Evolutionary conservation across 495 filamentous ascomycete species (phyloP).

Genomic region (Neurospora tetrasperma): DNA sequence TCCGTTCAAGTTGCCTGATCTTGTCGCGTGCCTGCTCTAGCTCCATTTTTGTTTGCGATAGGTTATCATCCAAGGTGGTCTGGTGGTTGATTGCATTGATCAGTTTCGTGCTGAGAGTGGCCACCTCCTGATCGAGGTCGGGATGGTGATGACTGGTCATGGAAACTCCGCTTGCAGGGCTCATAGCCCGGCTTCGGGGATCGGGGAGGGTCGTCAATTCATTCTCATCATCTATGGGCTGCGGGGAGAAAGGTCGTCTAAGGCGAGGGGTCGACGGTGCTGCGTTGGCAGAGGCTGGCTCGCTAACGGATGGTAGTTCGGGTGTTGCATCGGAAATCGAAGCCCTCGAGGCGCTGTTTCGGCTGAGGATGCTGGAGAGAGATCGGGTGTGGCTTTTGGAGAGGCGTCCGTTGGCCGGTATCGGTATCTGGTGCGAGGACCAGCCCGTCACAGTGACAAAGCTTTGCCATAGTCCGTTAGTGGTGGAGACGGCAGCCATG

Average conservation of each 20-base stretch:
- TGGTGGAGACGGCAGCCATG: slow-evolving; percentile 12
- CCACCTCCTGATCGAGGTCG: slow-evolving; percentile 79
- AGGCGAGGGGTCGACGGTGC: slow-evolving; percentile 21
- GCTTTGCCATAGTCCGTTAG: slow-evolving; percentile 31
- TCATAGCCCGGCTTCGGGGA: slow-evolving; percentile 33
- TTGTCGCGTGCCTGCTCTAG: slow-evolving; percentile 62
- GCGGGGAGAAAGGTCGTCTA: slow-evolving; percentile 19
- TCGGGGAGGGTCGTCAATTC: slow-evolving; percentile 41
- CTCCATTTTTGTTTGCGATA: slow-evolving; percentile 73
- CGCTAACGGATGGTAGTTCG: background rate
- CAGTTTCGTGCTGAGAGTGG: slow-evolving; percentile 84
- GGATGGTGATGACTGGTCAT: slow-evolving; percentile 42
- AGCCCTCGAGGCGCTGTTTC: slow-evolving; percentile 1
- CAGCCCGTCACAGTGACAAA: slow-evolving; percentile 41
- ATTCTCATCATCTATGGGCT: slow-evolving; percentile 30
- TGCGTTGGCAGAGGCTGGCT: background rate
- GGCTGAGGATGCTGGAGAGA: slow-evolving; percentile 33
- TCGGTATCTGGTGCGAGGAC: slow-evolving; percentile 33
- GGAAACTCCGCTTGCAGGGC: slow-evolving; percentile 19
- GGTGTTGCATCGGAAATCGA: slow-evolving; percentile 7
- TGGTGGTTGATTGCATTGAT: slow-evolving; percentile 97
- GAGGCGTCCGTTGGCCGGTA: slow-evolving; percentile 21
- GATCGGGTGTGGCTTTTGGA: slow-evolving; percentile 40
- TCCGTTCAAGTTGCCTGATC: slow-evolving; percentile 56
- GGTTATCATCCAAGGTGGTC: slow-evolving; percentile 79